Conservation (phyloP, 257 asterid species). For the Nicotiana noctiflora region DNA sequence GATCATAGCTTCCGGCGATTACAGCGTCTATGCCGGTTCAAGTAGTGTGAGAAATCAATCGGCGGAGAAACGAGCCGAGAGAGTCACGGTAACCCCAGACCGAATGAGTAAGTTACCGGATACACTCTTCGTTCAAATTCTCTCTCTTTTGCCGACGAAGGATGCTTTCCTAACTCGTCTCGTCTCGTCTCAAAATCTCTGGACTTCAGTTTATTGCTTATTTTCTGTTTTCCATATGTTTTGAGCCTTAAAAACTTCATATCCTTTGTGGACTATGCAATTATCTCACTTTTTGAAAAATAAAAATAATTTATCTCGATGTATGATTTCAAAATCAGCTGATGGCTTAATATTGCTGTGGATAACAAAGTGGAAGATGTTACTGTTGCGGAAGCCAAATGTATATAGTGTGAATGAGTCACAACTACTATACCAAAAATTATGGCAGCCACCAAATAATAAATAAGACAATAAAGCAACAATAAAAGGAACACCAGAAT, state of each 20-base stretch:
- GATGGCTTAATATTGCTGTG: background rate
- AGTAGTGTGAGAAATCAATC: background rate
- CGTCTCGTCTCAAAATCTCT: background rate
- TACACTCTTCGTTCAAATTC: background rate
- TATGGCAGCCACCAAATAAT: too few relatives aligned
- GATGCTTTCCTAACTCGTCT: too few relatives aligned
- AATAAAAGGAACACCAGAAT: too few relatives aligned
- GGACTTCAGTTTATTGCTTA: background rate
- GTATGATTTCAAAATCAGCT: background rate
- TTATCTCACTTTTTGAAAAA: background rate
- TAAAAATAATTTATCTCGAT: background rate
- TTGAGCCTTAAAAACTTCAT: background rate
- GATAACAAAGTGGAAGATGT: background rate
- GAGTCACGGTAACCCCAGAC: background rate
- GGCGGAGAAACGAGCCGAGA: background rate
- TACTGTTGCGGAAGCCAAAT: too few relatives aligned
- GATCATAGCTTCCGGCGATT: background rate
- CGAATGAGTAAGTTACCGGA: background rate
- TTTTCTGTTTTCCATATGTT: background rate
- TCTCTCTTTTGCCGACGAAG: too few relatives aligned
- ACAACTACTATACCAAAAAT: too few relatives aligned
- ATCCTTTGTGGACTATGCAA: background rate
- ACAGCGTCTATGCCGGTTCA: background rate
- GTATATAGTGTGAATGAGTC: too few relatives aligned
- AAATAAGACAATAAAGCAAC: too few relatives aligned